Evolutionary conservation across 1,139 yeast species (phyloP).

Genomic region (Waltiozyma sp.): DNA sequence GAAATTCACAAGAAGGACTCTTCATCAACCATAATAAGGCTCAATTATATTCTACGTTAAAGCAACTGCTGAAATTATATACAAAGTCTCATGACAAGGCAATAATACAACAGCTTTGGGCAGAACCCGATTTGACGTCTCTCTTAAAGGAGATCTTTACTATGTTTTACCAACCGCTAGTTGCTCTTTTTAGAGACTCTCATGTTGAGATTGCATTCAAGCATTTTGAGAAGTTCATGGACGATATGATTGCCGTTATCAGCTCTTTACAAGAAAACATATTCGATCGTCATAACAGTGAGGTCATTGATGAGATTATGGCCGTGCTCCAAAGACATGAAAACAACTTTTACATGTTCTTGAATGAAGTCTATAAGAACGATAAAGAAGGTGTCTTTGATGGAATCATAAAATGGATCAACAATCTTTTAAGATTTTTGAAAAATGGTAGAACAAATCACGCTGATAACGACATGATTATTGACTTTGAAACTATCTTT

Average conservation of each 20-base stretch:
- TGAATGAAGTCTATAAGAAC: slow-evolving; percentile 64
- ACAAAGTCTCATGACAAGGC: slow-evolving; percentile 68
- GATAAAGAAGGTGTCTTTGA: slow-evolving; percentile 67
- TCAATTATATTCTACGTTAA: slow-evolving; percentile 24
- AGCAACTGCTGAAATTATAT: slow-evolving; percentile 52
- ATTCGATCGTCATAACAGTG: slow-evolving; percentile 29
- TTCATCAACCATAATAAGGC: slow-evolving; percentile 14
- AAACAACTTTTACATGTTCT: slow-evolving; percentile 56
- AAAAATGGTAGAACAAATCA: slow-evolving; percentile 37
- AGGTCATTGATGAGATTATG: slow-evolving; percentile 56
- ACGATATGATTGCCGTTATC: slow-evolving; percentile 50
- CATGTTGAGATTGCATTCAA: slow-evolving; percentile 66
- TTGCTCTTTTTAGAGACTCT: slow-evolving; percentile 64
- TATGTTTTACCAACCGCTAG: slow-evolving; percentile 76
- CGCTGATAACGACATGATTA: slow-evolving; percentile 14
- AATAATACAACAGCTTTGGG: slow-evolving; percentile 67
- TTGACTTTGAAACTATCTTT: slow-evolving; percentile 29
- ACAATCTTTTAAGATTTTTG: slow-evolving; percentile 48
- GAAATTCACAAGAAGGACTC: slow-evolving; percentile 4
- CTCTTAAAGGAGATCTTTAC: slow-evolving; percentile 64
- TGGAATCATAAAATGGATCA: slow-evolving; percentile 62
- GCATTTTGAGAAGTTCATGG: slow-evolving; percentile 62
- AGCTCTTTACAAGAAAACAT: slow-evolving; percentile 34
- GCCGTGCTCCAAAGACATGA: slow-evolving; percentile 60
- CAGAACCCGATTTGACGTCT: slow-evolving; percentile 66